Evolutionary conservation across 768 basidiomycete species (phyloP), one percentile per base, ranked within the genome.

Genomic region (Kwoniella sp.): DNA sequence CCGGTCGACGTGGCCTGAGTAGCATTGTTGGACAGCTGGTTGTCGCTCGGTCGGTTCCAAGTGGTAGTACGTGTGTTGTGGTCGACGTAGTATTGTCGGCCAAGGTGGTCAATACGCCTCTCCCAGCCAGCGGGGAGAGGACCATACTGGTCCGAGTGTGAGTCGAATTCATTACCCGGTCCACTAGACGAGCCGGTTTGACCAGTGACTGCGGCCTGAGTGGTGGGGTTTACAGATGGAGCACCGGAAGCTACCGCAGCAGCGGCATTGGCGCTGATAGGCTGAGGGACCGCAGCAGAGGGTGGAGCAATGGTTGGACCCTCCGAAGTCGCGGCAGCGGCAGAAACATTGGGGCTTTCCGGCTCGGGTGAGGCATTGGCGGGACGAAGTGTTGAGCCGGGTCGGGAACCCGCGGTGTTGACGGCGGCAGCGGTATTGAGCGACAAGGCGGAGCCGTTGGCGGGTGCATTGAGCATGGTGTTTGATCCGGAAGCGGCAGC

Each of bases 11-110:
- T 74, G 13, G 80, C 73, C 58, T 78, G 77, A 29, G 72, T 73
- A 31, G 76, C 75, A 56, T 78, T 91, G 90, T 95, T 94, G 15
- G 85, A 87, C 2, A 87, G 85, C 51, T 90, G 88, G 74, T 85
- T 92, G 13, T 86, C 82, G 25, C 89, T 91, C 7, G 95, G 95
- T 20, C 96, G 84, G 79, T 92, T 94, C 96, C 96, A 99, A 0
- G 96, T 98, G 7, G 96, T 99, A 13, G 90, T 91, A 61, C 96
- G 89, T 9, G 92, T 92, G 80, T 97, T 98, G 82, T 98, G 96
- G 79, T 99, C 96, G 60, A 99, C 96, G 79, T 98, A 99, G 81
- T 99, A 99, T 7, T 92, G 95, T 61, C 96, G 84, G 9, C 90
- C 96, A 26, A 98, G 86, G 31, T 96, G 94, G 82, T 99, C 96